Base-by-base conservation (phyloP, 1,284 basidiomycete species). In the Takashimella tepidaria region DNA sequence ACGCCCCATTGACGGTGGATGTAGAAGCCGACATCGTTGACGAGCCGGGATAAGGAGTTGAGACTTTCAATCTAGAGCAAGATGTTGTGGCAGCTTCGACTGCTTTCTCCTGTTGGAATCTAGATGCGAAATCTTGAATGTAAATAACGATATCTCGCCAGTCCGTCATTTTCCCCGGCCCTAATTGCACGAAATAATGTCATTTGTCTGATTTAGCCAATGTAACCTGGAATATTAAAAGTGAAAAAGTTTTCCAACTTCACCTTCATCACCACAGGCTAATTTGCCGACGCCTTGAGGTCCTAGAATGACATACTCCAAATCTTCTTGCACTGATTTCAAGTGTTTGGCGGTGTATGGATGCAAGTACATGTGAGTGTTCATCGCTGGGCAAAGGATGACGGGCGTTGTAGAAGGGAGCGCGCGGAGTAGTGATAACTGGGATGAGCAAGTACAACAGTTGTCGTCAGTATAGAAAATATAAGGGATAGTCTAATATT, bases 301-400 rank as follows among this genome's bases (percentile, higher is more conserved):
- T 0, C 93, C 92, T 3, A 86, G 78, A 6, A 98, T 81, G 40
- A 83, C 76, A 68, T 96, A 97, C 1, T 82, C 81, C 10, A 96
- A 80, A 43, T 87, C 80, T 1, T 92, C 85, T 19, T 78, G 79
- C 1, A 92, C 80, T 27, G 86, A 67, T 10, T 81, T 79, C 21
- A 97, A 70, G 65, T 98, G 95, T 56, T 85, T 82, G 2, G 81
- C 80, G 0, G 95, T 98, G 31, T 98, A 79, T n/a, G 92, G 91
- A 68, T 98, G 92, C 59, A 88, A 82, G 70, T 89, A 98, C 95
- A 98, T 98, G 60, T 89, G 79, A 4, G 93, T 98, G 73, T 98
- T 98, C 95, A 98, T 98, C 0, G 96, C 95, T 3, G 95, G 96
- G 66, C 93, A 98, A 26, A 98, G 75, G 63, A 87, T 88, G 16